Evolutionary conservation across 148 eudicot genomes (phyloP).

Genomic region (Oxyria digyna): DNA sequence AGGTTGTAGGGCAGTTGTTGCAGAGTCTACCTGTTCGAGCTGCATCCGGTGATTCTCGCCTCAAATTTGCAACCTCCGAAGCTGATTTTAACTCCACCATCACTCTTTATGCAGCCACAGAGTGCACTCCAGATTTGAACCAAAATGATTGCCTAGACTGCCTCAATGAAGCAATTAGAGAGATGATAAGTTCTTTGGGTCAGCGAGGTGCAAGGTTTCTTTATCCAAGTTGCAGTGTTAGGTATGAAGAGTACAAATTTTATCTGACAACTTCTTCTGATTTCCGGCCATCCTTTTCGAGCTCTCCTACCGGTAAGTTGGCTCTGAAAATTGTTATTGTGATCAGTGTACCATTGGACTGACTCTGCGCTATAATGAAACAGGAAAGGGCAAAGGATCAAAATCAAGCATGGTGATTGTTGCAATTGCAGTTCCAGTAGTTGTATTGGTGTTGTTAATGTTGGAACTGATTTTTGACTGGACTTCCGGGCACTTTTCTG

Average conservation of each 20-base stretch:
- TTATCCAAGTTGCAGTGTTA: not conserved
- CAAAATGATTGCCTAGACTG: not conserved
- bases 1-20: not conserved
- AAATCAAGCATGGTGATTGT: not conserved
- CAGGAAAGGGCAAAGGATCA: constrained; percentile 3
- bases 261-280: not conserved
- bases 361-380: no score
- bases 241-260: not conserved
- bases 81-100: not conserved
- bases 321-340: not conserved
- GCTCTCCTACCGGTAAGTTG: not conserved
- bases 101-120: not conserved
- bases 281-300: not conserved
- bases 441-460: not conserved
- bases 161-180: not conserved
- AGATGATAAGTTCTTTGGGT: not conserved
- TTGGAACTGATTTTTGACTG: no score
- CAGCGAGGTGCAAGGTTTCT: not conserved
- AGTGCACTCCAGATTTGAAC: not conserved
- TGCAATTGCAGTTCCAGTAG: not conserved
- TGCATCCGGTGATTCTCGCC: not conserved
- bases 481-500: no score
- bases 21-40: not conserved
- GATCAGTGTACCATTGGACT: no score
- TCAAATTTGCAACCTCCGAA: not conserved